Percentiles rank a stretch among this genome's conserved stretches.
phyloP scores from a whole-genome alignment of 139 green algal genomes.

The Zygnema cylindricum region DNA sequence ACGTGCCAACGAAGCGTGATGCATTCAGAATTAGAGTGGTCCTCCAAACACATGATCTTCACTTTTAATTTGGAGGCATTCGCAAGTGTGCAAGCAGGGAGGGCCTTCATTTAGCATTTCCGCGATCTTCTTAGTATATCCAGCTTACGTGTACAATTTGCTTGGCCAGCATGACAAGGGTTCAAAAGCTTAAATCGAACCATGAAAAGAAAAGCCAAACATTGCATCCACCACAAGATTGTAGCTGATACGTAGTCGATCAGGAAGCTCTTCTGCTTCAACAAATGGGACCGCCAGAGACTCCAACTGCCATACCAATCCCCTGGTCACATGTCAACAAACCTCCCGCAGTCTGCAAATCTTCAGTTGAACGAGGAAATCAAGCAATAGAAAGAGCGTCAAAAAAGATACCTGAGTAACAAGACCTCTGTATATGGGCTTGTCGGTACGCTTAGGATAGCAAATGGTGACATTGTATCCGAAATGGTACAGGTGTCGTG shows the following conservation, averaged over 20 bases:
- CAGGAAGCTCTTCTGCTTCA: constrained; percentile 63
- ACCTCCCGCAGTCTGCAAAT: not conserved
- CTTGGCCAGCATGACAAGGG: no score
- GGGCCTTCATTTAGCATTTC: no score
- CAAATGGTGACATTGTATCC: constrained; percentile 76
- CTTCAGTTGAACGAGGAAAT: constrained; percentile 15
- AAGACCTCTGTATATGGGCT: constrained; percentile 84
- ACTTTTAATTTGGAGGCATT: no score
- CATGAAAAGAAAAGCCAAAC: constrained; percentile 96
- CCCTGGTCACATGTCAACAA: not conserved
- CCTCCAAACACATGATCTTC: no score
- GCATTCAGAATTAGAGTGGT: no score
- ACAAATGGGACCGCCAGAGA: constrained; percentile 77
- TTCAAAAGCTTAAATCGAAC: constrained; percentile 15
- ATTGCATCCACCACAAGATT: constrained; percentile 93
- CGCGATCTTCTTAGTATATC: no score
- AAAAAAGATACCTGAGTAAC: constrained; percentile 69
- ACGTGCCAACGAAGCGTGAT: no score
- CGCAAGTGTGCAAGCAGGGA: no score
- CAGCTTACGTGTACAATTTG: no score
- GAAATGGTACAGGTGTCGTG: constrained; percentile 91
- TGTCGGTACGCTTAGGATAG: constrained; percentile 90
- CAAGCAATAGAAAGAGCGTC: not conserved
- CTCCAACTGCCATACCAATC: constrained; percentile 41
- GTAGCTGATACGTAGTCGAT: constrained; percentile 24